Base-by-base conservation (phyloP, 768 basidiomycete species). In the Daedaleopsis nitida region DNA sequence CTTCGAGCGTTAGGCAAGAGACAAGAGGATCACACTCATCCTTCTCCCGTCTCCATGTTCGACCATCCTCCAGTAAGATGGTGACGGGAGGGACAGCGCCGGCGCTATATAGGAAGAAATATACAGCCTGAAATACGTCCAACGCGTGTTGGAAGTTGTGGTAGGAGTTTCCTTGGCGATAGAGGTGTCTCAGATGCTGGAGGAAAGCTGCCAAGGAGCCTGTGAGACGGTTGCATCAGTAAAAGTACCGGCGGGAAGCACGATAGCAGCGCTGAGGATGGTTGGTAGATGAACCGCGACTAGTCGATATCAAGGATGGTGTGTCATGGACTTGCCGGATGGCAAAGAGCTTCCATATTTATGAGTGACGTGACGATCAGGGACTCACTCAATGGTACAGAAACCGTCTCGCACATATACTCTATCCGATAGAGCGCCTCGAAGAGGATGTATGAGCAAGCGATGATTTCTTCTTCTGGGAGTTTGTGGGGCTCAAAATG, bases 121-220 rank as follows among this genome's bases (percentile, higher is more conserved):
- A 94, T 5, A 87, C 85, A 0, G 96, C 95, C 71, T 99, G 97
- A 21, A 98, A 82, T 16, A 98, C 97, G 73, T 99, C 97, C 45
- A 97, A 79, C 0, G 96, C 97, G 75, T 99, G 97, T 63, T 93
- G 87, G 72, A 96, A 98, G 71, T 98, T 99, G 80, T 99, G 97
- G 74, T 99, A 99, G 27, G 91, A 89, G 76, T 98, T 98, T 59
- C 88, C 86, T 54, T 84, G 82, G 62, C 95, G 90, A 73, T 99
- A 99, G 53, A 96, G 88, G 32, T 86, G 85, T n/a, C 89, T 86
- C n/a, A 98, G 83, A 65, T 96, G 92, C 66, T 86, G 85, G 43
- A 99, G 81, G 68, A 98, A 89, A 11, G 84, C 75, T 19, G 85
- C 82, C 65, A 98, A 81, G 75, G 88, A 86, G 65, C 81, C 94